phyloP scores from a whole-genome alignment of 1,284 basidiomycete genomes.

The Ceratobasidium theobromae region DNA sequence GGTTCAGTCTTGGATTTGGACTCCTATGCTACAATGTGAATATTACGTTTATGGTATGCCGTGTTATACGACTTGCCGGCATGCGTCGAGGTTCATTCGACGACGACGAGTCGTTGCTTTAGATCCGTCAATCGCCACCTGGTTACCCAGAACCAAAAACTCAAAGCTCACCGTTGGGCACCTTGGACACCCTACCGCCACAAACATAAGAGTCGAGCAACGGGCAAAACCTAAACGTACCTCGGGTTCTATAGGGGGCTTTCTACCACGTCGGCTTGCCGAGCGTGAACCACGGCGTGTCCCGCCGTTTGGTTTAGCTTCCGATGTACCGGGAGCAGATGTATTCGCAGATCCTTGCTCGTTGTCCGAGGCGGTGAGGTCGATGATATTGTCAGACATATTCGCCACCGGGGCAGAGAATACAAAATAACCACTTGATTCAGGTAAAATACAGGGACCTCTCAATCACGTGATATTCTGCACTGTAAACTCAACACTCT shows the following conservation, averaged over 20 bases:
- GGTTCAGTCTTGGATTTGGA: not conserved
- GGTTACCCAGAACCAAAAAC: too few species aligned
- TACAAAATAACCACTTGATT: not conserved
- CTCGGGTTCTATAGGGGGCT: too few species aligned
- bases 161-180: not conserved
- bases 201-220: not conserved
- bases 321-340: too few species aligned
- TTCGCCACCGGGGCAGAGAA: not conserved
- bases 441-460: too few species aligned
- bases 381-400: conserved; percentile 11
- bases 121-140: too few species aligned
- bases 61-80: not conserved
- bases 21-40: not conserved
- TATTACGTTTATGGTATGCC: not conserved
- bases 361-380: conserved; percentile 10
- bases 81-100: conserved; percentile 2
- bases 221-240: not conserved
- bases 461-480: conserved; percentile 17
- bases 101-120: not conserved
- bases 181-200: not conserved
- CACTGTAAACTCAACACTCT: too few species aligned
- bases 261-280: not conserved
- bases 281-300: not conserved
- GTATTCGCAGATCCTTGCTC: too few species aligned
- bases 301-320: too few species aligned